Base-by-base conservation (phyloP, 495 filamentous ascomycete species). In the Sabuloglossum arenarium region DNA sequence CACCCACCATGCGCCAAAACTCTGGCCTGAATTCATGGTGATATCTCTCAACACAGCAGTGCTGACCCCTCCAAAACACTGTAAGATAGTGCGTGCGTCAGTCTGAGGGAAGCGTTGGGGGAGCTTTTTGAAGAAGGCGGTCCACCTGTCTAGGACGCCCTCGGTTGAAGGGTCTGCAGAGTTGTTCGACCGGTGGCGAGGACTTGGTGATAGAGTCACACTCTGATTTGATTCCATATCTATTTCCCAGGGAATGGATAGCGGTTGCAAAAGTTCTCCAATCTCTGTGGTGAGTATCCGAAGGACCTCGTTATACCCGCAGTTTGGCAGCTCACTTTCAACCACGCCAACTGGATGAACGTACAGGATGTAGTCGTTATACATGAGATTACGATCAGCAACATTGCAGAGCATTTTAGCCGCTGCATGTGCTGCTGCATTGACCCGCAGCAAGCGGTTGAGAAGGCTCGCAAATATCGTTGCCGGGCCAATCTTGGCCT, bases 1-100 rank as follows among this genome's bases (percentile, higher is more conserved):
- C 55, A 95, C 84, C 88, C 91, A 96, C 91, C 91, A 98, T 1
- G 85, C 81, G 14, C 86, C 87, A 63, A 95, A 98, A 62, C 86
- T 94, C 58, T 80, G 78, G 10, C 85, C 87, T 58, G 84, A 80
- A 25, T 76, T 76, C 24, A 96, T 79, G 8, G 90, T 96, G 56
- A 90, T 73, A 61, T 89, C 86, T 42, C 86, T 74, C 65, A 90
- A 71, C 6, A 82, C 78, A 11, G 82, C 77, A 0, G 79, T 81
- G 19, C 83, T 77, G 19, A 88, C 68, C 27, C 77, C 74, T 56
- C 81, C 78, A 24, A 87, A 76, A 59, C 79, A 83, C 65, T 78
- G 77, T 21, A 88, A 73, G 43, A 90, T 74, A 49, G 79, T 84
- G 42, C 69, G 76, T 39, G 76, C 76, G 39, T 74, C 79, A 39